Evolutionary conservation across 2,329 filamentous ascomycete genomes (phyloP), one percentile per base, ranked within the genome.

Genomic region (Aspergillus neoniger): DNA sequence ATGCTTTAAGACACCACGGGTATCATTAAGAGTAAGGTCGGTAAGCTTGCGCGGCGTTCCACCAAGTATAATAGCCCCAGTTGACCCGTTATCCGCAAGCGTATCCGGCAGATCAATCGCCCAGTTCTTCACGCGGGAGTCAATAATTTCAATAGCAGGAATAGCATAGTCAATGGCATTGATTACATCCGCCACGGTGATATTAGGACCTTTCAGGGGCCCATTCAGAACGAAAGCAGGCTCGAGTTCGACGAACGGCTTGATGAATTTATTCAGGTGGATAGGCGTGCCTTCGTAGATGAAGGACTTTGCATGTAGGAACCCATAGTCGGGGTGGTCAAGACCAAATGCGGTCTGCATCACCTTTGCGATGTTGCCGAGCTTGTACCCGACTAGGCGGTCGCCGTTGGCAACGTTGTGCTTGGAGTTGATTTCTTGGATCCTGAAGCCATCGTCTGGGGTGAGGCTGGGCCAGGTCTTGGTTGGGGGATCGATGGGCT

Each of bases 311-410:
- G 61, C 62, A 21, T 59, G 65, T 4, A 67, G 52, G 54, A 67
- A 63, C 14, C 64, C 64, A 23, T 66, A 66, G 51, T 67, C 65
- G 0, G 65, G 66, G 19, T 64, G 65, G 43, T 67, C 65, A 7
- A 67, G 60, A 6, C 64, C 60, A 23, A 67, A 67, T 1, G 65
- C 65, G 15, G 47, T 55, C 55, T 67, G 65, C 65, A 67, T 67
- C 15, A 66, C 65, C 32, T 66, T 67, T 19, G 65, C 65, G 17
- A 67, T 67, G 55, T 67, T 67, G 12, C 63, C 65, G 3, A 67
- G 63, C 38, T 67, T 67, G 39, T 67, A 67, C 3, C 65, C 65
- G 12, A 67, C 63, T 15, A 67, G 28, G 4, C 63, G 60, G 51
- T 67, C 63, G 9, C 62, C 65, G 30, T 63, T 59, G 36, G 60